Conservation (phyloP, 306 rosid species). For the Mucuna pruriens region DNA sequence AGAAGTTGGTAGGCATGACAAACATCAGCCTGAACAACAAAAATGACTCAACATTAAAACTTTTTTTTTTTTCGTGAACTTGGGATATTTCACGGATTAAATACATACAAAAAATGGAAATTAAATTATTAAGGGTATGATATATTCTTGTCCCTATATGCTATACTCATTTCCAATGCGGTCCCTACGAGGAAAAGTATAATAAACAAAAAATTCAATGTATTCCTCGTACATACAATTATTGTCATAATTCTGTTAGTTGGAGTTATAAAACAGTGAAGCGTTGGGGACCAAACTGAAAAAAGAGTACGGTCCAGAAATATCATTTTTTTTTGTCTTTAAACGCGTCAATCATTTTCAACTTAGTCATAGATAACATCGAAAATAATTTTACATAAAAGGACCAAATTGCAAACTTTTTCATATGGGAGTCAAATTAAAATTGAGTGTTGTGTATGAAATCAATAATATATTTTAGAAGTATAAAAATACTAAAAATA, state of each 20-base stretch:
- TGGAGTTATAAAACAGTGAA: not conserved
- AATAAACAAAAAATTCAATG: not conserved
- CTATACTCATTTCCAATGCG: not conserved
- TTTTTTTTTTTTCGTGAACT: no score
- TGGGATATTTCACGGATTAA: no score
- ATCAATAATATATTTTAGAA: not conserved
- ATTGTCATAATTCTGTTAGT: not conserved
- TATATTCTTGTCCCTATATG: not conserved
- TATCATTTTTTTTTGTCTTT: not conserved
- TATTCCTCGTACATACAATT: not conserved
- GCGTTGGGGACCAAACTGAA: not conserved
- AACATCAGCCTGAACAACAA: slow-evolving; percentile 71
- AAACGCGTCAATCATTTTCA: not conserved
- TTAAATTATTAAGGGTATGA: not conserved
- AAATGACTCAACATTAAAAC: slow-evolving; percentile 1
- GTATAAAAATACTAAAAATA: not conserved
- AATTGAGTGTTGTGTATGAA: no score
- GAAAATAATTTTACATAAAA: not conserved
- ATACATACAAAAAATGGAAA: not conserved
- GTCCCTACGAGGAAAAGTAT: not conserved
- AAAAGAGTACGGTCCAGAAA: not conserved
- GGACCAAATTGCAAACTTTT: not conserved
- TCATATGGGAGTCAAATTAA: not conserved
- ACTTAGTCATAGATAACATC: not conserved
- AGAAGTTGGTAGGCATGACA: slow-evolving; percentile 94